A percentile compares a stretch with the other conserved stretches of the same genome.
phyloP scores from a whole-genome alignment of 78 protist species.

The slime mould (Dictyostelium discoideum) region DNA sequence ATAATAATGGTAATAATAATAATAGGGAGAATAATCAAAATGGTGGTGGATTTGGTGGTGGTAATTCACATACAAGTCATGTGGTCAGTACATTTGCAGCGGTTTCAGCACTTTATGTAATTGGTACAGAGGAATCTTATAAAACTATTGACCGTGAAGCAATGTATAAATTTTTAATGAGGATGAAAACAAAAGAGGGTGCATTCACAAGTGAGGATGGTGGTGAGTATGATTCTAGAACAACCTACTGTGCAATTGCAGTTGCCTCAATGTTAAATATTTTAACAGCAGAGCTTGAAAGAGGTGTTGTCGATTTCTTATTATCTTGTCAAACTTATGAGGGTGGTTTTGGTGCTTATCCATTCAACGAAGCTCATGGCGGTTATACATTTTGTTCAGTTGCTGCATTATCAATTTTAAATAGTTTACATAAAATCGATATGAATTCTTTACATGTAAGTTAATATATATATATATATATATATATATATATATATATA shows the following conservation, averaged over 20 bases:
- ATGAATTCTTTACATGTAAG: constrained; percentile 45
- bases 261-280: constrained; percentile 78
- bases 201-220: constrained; percentile 92
- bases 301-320: constrained; percentile 82
- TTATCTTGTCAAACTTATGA: constrained; percentile 97
- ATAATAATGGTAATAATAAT: background rate
- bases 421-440: constrained; percentile 66
- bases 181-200: constrained; percentile 70
- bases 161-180: constrained; percentile 43
- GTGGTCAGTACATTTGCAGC: constrained; percentile 99
- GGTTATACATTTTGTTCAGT: constrained; percentile 99
- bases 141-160: constrained; percentile 71
- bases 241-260: constrained; percentile 90
- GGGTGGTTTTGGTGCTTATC: constrained; percentile 96
- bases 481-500: no score
- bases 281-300: constrained; percentile 21
- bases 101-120: constrained; percentile 62
- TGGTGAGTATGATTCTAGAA: constrained; percentile 92
- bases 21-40: background rate
- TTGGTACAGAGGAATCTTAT: constrained; percentile 85
- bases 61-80: constrained; percentile 92
- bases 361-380: constrained; percentile 99
- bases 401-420: constrained; percentile 91
- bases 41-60: constrained; percentile 88
- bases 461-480: background rate